These are phyloP conservation scores for Solanum chacoense DNA, from an alignment of 305 asterid species.

Conservation along the genomic window DNA sequence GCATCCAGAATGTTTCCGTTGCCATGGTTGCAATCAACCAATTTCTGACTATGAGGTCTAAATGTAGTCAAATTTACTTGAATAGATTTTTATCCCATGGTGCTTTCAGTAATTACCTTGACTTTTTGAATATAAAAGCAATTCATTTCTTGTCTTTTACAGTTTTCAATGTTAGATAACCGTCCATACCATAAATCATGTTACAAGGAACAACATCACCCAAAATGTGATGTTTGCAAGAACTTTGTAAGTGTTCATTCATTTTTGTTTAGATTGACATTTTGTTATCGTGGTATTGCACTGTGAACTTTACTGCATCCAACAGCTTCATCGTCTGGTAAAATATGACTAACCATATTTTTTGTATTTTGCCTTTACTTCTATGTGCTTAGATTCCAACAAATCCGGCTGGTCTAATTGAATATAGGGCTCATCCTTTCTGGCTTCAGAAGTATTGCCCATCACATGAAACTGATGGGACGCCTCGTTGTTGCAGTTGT, in stretches of 20 bases:
- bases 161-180: conserved; percentile 85
- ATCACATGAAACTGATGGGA: conserved; percentile 78
- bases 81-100: background rate
- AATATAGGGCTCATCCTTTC: conserved; percentile 93
- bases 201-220: conserved; percentile 84
- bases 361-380: background rate
- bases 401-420: conserved; percentile 71
- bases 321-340: background rate
- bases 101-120: background rate
- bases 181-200: conserved; percentile 84
- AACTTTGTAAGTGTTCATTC: conserved; percentile 55
- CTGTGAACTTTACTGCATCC: background rate
- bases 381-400: conserved; percentile 56
- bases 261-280: background rate
- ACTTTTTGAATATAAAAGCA: conserved; percentile 1
- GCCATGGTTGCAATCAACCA: conserved; percentile 70
- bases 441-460: conserved; percentile 96
- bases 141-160: conserved; percentile 1
- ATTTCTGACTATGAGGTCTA: conserved; percentile 91
- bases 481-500: conserved; percentile 97
- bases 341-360: background rate
- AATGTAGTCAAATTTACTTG: conserved; percentile 6
- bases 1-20: conserved; percentile 96
- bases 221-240: conserved; percentile 94
- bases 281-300: background rate